Percentiles rank a stretch among this genome's conserved stretches.
Conservation (phyloP, 192 early-diverging fungal species). For the Fimicolochytrium jonesii region DNA sequence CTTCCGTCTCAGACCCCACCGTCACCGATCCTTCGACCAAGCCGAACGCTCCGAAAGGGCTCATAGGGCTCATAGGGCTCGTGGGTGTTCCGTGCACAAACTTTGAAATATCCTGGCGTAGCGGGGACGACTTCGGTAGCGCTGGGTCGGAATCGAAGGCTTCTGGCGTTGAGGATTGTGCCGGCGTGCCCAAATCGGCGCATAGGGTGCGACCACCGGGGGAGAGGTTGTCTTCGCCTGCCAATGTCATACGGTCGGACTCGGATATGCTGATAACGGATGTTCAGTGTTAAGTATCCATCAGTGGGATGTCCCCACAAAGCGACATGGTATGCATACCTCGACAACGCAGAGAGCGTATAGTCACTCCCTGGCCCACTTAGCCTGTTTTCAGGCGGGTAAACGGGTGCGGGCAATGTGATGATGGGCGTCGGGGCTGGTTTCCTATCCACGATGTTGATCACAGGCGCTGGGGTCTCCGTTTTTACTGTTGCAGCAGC, state of each 20-base stretch:
- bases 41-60: no score
- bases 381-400: neutral
- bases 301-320: no score
- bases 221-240: neutral
- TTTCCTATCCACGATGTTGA: neutral
- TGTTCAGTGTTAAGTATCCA: no score
- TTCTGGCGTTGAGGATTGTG: neutral
- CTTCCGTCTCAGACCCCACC: no score
- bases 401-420: neutral
- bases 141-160: neutral
- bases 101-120: neutral
- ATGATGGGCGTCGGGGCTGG: neutral
- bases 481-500: no score
- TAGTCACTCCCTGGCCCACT: neutral
- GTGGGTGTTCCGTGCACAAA: no score
- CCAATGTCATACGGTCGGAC: conserved; percentile 1
- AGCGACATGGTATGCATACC: no score
- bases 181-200: neutral
- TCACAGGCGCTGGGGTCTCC: neutral
- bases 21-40: no score
- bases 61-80: no score
- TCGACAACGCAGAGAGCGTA: no score
- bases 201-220: neutral
- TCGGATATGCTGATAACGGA: neutral
- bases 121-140: neutral